These are phyloP conservation scores for Penicillium subrubescens DNA, from an alignment of 495 filamentous ascomycete genomes.

Conservation along the genomic window DNA sequence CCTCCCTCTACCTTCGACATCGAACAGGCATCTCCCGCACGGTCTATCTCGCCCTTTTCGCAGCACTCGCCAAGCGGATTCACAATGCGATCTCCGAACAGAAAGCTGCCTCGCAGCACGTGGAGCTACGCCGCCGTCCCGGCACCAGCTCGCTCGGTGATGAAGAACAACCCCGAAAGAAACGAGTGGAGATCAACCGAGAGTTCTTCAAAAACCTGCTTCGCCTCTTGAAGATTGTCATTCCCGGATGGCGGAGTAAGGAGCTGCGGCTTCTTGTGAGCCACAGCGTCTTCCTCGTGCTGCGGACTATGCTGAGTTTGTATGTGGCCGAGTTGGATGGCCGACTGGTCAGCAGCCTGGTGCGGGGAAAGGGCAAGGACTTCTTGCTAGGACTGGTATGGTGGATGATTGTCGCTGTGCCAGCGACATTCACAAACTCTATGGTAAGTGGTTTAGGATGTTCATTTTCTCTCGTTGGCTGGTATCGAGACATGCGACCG, in stretches of 20 bases:
- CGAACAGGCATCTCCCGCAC: slow-evolving; percentile 88
- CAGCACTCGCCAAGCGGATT: slow-evolving; percentile 85
- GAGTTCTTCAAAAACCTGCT: slow-evolving; percentile 92
- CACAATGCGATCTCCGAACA: slow-evolving; percentile 91
- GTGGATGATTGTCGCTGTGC: slow-evolving; percentile 99
- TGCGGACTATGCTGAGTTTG: slow-evolving; percentile 86
- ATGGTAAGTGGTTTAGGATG: slow-evolving; percentile 66
- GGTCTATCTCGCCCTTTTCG: slow-evolving; percentile 88
- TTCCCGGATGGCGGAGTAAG: slow-evolving; percentile 86
- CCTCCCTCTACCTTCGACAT: slow-evolving; percentile 76
- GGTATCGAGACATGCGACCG: slow-evolving; percentile 12
- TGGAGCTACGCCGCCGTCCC: slow-evolving; percentile 58
- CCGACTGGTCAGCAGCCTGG: slow-evolving; percentile 82
- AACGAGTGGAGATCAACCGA: slow-evolving; percentile 82
- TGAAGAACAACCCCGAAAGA: slow-evolving; percentile 63
- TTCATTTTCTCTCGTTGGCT: neutral
- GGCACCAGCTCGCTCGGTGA: slow-evolving; percentile 55
- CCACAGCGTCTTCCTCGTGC: slow-evolving; percentile 84
- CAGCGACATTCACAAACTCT: slow-evolving; percentile 97
- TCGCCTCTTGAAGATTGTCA: slow-evolving; percentile 78
- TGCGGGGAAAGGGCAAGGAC: slow-evolving; percentile 87
- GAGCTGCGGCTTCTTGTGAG: slow-evolving; percentile 82
- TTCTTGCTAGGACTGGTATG: slow-evolving; percentile 88
- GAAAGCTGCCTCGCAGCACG: slow-evolving; percentile 82
- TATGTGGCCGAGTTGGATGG: slow-evolving; percentile 98